Conservation (phyloP, 2,329 filamentous ascomycete species). For the Fusarium clavum region DNA sequence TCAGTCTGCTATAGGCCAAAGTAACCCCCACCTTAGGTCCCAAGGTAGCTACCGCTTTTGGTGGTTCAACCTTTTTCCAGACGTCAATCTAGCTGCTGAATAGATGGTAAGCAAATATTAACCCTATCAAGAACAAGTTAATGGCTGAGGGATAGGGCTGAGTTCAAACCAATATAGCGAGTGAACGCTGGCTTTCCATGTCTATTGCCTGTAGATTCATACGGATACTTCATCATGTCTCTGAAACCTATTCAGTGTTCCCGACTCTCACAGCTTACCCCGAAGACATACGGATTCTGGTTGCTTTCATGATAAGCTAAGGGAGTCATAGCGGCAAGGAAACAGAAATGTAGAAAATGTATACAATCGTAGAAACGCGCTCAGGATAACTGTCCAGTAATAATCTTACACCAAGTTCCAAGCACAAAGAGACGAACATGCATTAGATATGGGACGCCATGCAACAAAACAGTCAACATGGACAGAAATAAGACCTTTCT, state of each 20-base stretch:
- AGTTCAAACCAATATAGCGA: not conserved
- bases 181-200: not conserved
- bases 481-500: not conserved
- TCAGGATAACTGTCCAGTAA: slow-evolving; percentile 35
- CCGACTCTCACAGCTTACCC: not conserved
- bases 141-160: not conserved
- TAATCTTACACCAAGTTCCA: slow-evolving; percentile 43
- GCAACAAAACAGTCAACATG: slow-evolving; percentile 33
- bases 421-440: slow-evolving; percentile 30
- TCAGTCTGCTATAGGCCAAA: no score
- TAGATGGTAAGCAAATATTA: no score
- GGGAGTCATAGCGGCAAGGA: not conserved
- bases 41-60: no score
- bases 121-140: no score
- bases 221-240: not conserved
- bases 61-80: no score
- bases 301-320: not conserved
- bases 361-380: slow-evolving; percentile 3
- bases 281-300: not conserved
- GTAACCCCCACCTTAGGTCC: no score
- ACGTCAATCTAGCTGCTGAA: no score
- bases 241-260: not conserved
- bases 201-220: not conserved
- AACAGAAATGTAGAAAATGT: not conserved
- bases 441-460: slow-evolving; percentile 41